Evolutionary conservation across 1,284 basidiomycete genomes (phyloP).

Genomic region (Xerocomus minutiporus): DNA sequence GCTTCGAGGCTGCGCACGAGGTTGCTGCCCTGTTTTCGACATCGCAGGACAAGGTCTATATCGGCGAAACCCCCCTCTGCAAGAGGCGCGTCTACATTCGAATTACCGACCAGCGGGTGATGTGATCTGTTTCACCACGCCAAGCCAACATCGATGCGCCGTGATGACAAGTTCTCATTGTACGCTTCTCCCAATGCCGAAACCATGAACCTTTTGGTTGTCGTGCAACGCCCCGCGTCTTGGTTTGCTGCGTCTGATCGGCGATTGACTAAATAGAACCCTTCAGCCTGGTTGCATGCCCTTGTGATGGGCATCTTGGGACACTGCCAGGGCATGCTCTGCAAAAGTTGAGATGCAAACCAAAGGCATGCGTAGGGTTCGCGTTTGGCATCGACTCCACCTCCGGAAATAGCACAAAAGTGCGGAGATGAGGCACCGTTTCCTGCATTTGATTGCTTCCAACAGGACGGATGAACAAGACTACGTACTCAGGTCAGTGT

Average conservation of each 20-base stretch:
- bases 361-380: neutral
- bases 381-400: neutral
- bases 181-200: neutral
- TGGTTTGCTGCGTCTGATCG: constrained; percentile 8
- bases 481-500: neutral
- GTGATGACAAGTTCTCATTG: neutral
- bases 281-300: neutral
- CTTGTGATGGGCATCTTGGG: neutral
- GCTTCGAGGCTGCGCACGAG: constrained; percentile 14
- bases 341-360: neutral
- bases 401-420: neutral
- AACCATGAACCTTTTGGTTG: neutral
- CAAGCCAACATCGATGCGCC: neutral
- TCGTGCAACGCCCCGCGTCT: neutral
- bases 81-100: neutral
- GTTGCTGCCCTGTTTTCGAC: constrained; percentile 4
- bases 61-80: neutral
- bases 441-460: neutral
- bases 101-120: neutral
- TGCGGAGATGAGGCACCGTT: neutral
- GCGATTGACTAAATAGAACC: constrained; percentile 12
- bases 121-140: neutral
- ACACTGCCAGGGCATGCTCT: neutral
- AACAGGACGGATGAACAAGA: neutral
- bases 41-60: neutral